Conservation (phyloP, 352 stramenopile species). For the Globisporangium spiculum region DNA sequence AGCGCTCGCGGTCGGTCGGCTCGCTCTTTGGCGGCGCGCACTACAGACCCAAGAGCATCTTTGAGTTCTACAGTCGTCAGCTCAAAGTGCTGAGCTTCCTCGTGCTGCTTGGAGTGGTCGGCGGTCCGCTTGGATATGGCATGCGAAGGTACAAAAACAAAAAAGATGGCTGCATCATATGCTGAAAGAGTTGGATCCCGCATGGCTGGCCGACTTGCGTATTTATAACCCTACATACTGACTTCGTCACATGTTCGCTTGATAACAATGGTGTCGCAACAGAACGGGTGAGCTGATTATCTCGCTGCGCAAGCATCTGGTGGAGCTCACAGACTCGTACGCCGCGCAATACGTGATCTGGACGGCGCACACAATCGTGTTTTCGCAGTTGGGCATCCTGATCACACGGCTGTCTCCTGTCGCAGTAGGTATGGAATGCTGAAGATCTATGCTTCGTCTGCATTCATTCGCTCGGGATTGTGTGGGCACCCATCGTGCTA, state of each 20-base stretch:
- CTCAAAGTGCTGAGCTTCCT: slow-evolving; percentile 75
- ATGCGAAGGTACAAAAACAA: slow-evolving; percentile 34
- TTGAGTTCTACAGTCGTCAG: slow-evolving; percentile 58
- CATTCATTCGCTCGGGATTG: neutral
- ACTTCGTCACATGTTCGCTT: slow-evolving; percentile 3
- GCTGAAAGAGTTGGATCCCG: neutral
- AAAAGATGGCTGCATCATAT: slow-evolving; percentile 1
- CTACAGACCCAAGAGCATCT: slow-evolving; percentile 33
- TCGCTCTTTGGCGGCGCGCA: slow-evolving; percentile 69
- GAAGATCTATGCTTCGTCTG: neutral
- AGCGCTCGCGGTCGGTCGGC: slow-evolving; percentile 42
- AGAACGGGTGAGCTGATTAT: slow-evolving; percentile 34
- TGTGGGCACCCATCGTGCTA: neutral
- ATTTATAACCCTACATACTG: slow-evolving; percentile 5
- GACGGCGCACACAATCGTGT: slow-evolving; percentile 66
- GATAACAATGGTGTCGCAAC: neutral
- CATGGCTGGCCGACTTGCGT: neutral
- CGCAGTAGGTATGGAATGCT: slow-evolving; percentile 31
- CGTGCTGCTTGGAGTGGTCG: slow-evolving; percentile 76
- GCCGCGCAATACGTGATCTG: slow-evolving; percentile 49
- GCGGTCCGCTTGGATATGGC: slow-evolving; percentile 69
- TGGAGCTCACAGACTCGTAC: slow-evolving; percentile 31
- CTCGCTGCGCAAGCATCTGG: slow-evolving; percentile 38
- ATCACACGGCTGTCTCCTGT: slow-evolving; percentile 73
- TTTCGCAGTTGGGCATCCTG: slow-evolving; percentile 62